Evolutionary conservation across 2,329 filamentous ascomycete species (phyloP).

Genomic region (Ramularia endophylla): DNA sequence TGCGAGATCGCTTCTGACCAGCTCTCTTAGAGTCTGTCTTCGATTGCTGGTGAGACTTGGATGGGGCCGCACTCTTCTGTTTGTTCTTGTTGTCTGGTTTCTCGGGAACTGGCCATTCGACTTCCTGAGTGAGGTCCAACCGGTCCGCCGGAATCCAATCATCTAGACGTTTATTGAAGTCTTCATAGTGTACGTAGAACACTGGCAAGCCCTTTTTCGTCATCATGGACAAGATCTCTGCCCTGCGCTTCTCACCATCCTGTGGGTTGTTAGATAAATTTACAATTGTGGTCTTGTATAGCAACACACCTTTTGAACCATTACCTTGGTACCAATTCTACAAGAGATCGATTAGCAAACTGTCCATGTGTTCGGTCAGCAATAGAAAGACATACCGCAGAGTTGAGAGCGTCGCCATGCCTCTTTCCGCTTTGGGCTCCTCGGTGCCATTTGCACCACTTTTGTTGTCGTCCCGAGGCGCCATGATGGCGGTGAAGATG

Average conservation of each 20-base stretch:
- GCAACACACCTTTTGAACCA: constrained; percentile 60
- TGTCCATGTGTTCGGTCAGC: background rate
- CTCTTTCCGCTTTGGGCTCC: constrained; percentile 57
- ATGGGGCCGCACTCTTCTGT: constrained; percentile 44
- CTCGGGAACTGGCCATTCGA: constrained; percentile 93
- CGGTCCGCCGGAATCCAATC: constrained; percentile 84
- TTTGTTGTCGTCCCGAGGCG: constrained; percentile 44
- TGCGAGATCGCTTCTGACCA: constrained; percentile 41
- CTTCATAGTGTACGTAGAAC: constrained; percentile 96
- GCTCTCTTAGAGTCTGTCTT: constrained; percentile 37
- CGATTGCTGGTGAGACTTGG: constrained; percentile 33
- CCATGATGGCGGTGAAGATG: constrained; percentile 39
- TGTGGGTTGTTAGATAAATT: constrained; percentile 31
- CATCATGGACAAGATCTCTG: constrained; percentile 92
- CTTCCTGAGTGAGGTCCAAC: constrained; percentile 82
- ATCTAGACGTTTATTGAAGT: constrained; percentile 85
- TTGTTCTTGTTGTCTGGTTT: constrained; percentile 86
- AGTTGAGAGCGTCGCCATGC: constrained; percentile 77
- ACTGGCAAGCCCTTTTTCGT: constrained; percentile 81
- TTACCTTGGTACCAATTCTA: constrained; percentile 61
- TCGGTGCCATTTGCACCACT: constrained; percentile 25
- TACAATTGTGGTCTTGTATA: background rate
- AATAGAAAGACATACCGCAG: constrained; percentile 56
- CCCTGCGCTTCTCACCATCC: constrained; percentile 80
- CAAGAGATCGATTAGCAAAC: constrained; percentile 20